Evolutionary conservation across 225 moss, liverwort and hornwort species (phyloP).

Genomic region (Anthoceros angustus): DNA sequence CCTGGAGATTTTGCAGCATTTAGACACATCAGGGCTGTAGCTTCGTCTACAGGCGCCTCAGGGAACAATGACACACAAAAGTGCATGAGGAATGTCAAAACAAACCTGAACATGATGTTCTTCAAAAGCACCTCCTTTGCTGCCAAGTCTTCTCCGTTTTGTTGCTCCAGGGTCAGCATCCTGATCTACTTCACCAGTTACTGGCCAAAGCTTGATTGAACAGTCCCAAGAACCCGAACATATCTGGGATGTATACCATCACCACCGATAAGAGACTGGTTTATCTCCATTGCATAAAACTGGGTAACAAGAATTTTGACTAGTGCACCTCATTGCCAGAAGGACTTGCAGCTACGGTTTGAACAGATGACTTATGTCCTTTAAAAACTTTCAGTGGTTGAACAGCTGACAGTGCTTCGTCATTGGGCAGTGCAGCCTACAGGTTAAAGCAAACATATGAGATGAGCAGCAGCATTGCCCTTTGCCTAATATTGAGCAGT

Average conservation of each 20-base stretch:
- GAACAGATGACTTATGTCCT: constrained; percentile 67
- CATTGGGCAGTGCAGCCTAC: constrained; percentile 9
- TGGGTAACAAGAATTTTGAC: neutral
- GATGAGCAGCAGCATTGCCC: too few relatives aligned
- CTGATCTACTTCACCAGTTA: constrained; percentile 23
- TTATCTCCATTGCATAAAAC: neutral
- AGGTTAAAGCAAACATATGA: neutral
- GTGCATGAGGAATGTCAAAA: neutral
- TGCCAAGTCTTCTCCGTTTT: constrained; percentile 32
- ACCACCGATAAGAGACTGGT: neutral
- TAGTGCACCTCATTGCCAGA: constrained; percentile 50
- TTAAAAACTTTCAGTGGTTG: constrained; percentile 33
- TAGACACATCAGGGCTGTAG: neutral
- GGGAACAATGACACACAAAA: neutral
- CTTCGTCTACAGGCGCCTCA: neutral
- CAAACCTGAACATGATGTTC: constrained; percentile 13
- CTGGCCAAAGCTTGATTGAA: constrained; percentile 67
- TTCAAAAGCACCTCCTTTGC: constrained; percentile 21
- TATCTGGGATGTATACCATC: constrained; percentile 25
- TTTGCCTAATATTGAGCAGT: constrained; percentile 11
- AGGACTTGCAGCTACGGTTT: constrained; percentile 60
- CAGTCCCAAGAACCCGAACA: constrained; percentile 94
- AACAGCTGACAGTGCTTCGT: constrained; percentile 6
- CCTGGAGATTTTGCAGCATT: neutral
- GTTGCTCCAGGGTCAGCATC: constrained; percentile 47